These are phyloP conservation scores for Alternaria panax DNA, from an alignment of 2,329 filamentous ascomycete genomes.

Conservation along the genomic window DNA sequence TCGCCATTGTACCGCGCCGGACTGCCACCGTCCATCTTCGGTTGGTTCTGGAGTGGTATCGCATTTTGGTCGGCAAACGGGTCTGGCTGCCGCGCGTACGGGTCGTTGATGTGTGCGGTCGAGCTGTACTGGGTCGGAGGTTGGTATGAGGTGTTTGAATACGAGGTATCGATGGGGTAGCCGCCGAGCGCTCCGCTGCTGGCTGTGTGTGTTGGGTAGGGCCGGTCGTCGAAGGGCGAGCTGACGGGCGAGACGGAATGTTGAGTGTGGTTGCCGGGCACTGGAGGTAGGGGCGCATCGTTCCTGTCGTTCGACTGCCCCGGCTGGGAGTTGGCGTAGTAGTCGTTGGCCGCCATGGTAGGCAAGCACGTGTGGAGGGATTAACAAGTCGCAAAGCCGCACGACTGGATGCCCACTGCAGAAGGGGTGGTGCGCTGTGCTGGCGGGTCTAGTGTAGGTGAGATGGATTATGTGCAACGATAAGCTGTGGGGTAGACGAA, in stretches of 20 bases:
- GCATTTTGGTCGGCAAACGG: conserved; percentile 58
- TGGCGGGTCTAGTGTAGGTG: not conserved
- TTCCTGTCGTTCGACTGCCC: conserved; percentile 23
- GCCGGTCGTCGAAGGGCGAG: conserved; percentile 47
- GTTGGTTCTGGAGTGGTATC: conserved; percentile 55
- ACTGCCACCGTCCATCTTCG: conserved; percentile 49
- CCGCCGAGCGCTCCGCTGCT: conserved; percentile 61
- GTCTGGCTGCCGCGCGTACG: conserved; percentile 57
- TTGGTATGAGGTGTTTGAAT: conserved; percentile 57
- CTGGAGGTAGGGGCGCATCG: conserved; percentile 50
- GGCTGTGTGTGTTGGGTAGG: conserved; percentile 51
- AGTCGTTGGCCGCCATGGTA: conserved; percentile 63
- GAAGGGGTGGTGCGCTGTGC: not conserved
- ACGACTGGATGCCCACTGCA: not conserved
- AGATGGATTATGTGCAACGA: conserved; percentile 3
- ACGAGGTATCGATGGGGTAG: conserved; percentile 60
- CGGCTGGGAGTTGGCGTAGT: conserved; percentile 60
- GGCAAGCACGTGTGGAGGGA: conserved; percentile 1
- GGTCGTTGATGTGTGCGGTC: conserved; percentile 42
- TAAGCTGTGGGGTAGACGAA: conserved; percentile 11
- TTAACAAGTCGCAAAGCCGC: not conserved
- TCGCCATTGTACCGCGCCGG: conserved; percentile 49
- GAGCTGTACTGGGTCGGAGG: conserved; percentile 33
- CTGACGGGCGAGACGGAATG: conserved; percentile 45
- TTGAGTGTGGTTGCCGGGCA: conserved; percentile 35